phyloP scores from a whole-genome alignment of 169 alveolate species.

The Cryptosporidium felis region DNA sequence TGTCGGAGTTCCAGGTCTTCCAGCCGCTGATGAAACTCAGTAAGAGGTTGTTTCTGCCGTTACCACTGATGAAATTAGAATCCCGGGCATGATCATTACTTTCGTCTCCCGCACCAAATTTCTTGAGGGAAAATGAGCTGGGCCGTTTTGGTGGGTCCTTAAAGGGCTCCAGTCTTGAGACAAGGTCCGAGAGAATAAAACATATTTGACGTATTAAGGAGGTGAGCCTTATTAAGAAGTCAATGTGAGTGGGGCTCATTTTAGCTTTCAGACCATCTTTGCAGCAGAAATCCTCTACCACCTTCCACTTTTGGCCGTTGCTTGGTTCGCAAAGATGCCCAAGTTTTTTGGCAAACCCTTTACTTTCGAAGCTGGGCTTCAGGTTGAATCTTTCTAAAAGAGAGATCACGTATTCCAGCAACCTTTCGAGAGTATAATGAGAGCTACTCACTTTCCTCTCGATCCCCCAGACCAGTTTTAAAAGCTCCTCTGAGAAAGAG shows the following conservation, averaged over 20 bases:
- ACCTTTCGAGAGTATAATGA: background rate
- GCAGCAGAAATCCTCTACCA: background rate
- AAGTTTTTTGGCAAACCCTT: background rate
- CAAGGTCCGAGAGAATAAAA: background rate
- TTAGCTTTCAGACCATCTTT: too few relatives aligned
- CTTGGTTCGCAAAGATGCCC: too few relatives aligned
- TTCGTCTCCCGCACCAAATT: background rate
- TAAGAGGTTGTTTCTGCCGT: background rate
- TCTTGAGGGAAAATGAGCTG: background rate
- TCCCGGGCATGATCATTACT: background rate
- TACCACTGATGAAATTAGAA: too few relatives aligned
- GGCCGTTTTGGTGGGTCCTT: conserved; percentile 44
- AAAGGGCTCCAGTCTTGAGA: conserved; percentile 7
- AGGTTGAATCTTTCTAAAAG: background rate
- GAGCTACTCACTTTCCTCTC: background rate
- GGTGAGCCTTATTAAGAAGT: too few relatives aligned
- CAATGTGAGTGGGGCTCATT: too few relatives aligned
- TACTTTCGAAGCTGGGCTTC: background rate
- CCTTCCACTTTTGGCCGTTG: conserved; percentile 6
- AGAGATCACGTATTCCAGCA: background rate
- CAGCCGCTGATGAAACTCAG: background rate
- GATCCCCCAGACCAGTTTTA: background rate
- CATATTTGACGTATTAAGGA: conserved; percentile 4
- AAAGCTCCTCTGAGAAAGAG: conserved; percentile 1
- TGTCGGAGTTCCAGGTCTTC: background rate